Evolutionary conservation across 352 stramenopile species (phyloP), one percentile per base, ranked within the genome.

Genomic region (Globisporangium nodosum): DNA sequence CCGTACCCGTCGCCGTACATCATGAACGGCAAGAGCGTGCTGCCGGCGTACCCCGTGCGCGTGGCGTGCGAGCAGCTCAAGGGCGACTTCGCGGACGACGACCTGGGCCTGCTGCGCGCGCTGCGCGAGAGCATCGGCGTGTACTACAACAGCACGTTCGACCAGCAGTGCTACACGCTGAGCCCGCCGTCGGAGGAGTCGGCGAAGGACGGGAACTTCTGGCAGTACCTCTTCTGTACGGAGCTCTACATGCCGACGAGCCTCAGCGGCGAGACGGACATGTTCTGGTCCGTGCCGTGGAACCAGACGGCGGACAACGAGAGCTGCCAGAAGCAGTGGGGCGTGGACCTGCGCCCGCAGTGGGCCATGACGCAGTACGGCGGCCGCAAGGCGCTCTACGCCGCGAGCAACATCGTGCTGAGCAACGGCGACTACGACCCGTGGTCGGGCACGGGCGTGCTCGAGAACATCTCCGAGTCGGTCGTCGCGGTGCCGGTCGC

Each of bases 1-100:
- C 96, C 96, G 9, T 99, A 98, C 73, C 85, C 93, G 24, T 96
- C 87, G n/a, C 82, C 77, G 12, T 99, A 98, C 73, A 96, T 98
- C 61, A 84, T 93, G 65, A 95, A 96, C 45, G 88, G 87, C 30
- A 54, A 72, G 45, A 87, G 75, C 49, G 70, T 85, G n/a, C 65
- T 98, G 45, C 94, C 92, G 1, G 74, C 94, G 13, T 98, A 86
- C 72, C 94, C 94, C 6, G 67, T 97, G 43, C 90, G 90, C 39
- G 81, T 79, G 8, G 88, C 92, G 16, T 98, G 92, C 65, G 81
- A 69, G 18, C 71, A 74, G 49, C 70, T 96, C 33, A 64, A 70
- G 37, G 55, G 60, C 13, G 65, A 74, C 21, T 87, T 77, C 24
- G 61, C 63, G n/a, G 56, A 60, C n/a, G 71, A 80, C 30, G 24